Conservation (phyloP, 208 protist species). For the Leishmania guyanensis region DNA sequence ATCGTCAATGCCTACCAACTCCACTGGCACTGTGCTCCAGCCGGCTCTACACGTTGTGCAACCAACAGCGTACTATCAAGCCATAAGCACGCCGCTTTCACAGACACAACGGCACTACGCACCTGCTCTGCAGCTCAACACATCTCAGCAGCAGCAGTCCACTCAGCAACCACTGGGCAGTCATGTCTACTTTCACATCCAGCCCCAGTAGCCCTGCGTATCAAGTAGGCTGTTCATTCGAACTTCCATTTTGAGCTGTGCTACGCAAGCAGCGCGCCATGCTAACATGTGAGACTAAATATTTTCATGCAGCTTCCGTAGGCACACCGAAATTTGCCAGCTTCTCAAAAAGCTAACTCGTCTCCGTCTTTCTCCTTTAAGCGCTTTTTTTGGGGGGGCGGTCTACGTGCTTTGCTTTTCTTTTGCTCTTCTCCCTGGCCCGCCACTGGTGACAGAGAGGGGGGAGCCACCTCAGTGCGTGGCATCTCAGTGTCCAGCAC, state of each 20-base stretch:
- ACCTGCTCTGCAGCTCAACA: conserved; percentile 11
- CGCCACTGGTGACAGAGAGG: neutral
- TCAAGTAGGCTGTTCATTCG: neutral
- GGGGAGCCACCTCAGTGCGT: neutral
- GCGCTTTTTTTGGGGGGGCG: neutral
- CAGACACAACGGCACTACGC: conserved; percentile 12
- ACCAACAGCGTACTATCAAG: conserved; percentile 24
- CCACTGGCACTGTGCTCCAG: conserved; percentile 18
- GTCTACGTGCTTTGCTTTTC: neutral
- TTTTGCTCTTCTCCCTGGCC: neutral
- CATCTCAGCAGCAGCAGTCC: neutral
- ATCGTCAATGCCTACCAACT: conserved; percentile 5
- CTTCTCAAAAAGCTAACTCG: neutral
- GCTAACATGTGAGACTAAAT: too few relatives aligned
- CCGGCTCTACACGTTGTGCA: conserved; percentile 13
- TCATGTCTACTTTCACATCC: conserved; percentile 30
- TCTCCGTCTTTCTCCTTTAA: neutral
- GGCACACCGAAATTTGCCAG: neutral
- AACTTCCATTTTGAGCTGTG: neutral
- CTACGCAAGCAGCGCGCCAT: too few relatives aligned
- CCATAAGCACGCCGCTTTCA: conserved; percentile 1
- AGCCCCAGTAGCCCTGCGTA: neutral
- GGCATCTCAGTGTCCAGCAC: neutral
- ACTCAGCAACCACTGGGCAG: conserved; percentile 8
- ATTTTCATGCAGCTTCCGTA: neutral